phyloP scores from a whole-genome alignment of 352 stramenopile species.

The Pythium coloratum region DNA sequence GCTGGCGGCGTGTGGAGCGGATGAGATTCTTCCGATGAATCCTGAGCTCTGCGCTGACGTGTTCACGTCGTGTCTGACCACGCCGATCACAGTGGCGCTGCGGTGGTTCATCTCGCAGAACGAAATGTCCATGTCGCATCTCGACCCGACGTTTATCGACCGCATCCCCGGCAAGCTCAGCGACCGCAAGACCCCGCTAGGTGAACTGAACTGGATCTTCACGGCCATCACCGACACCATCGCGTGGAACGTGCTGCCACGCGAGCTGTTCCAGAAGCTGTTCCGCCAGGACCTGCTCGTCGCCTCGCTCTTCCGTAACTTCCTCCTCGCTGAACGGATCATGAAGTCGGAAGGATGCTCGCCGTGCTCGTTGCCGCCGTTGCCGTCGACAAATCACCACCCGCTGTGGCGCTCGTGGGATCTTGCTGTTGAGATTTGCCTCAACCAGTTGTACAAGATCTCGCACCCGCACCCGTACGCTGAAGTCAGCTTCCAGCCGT shows the following conservation, averaged over 20 bases:
- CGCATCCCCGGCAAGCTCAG: conserved; percentile 92
- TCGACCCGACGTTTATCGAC: conserved; percentile 86
- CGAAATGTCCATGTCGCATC: conserved; percentile 84
- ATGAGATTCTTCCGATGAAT: conserved; percentile 96
- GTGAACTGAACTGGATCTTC: conserved; percentile 99
- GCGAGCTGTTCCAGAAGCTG: conserved; percentile 96
- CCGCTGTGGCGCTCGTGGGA: conserved; percentile 99
- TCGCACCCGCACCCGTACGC: conserved; percentile 65
- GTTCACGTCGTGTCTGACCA: conserved; percentile 99
- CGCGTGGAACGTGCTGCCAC: conserved; percentile 98
- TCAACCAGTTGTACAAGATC: conserved; percentile 94
- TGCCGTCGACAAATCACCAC: conserved; percentile 96
- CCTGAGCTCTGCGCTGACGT: conserved; percentile 98
- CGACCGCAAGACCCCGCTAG: conserved; percentile 93
- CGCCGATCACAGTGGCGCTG: conserved; percentile 97
- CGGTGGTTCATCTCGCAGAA: conserved; percentile 97
- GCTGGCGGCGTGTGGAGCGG: conserved; percentile 91
- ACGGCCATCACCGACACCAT: conserved; percentile 99
- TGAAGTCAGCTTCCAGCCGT: conserved; percentile 79
- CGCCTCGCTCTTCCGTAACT: conserved; percentile 98
- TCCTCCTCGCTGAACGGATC: conserved; percentile 97
- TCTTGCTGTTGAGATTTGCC: conserved; percentile 95
- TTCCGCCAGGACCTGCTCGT: conserved; percentile 99
- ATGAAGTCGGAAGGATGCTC: conserved; percentile 89
- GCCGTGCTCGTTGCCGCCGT: conserved; percentile 90